phyloP scores from a whole-genome alignment of 768 basidiomycete genomes.

The Fistulinella prunicolor region DNA sequence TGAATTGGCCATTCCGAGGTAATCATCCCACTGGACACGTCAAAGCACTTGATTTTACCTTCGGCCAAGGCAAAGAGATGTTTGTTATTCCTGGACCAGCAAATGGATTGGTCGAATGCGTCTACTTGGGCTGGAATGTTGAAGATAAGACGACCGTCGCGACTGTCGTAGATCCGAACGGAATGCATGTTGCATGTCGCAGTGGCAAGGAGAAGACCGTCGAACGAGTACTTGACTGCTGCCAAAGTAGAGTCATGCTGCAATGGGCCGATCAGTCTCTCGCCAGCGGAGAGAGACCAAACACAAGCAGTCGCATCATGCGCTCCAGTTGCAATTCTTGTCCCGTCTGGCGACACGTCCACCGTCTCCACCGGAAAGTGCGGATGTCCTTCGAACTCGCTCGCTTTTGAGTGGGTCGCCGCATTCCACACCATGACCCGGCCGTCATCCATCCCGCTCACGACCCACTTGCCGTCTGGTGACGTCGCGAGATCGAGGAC shows the following conservation, averaged over 20 bases:
- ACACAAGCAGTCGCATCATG: background rate
- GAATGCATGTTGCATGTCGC: background rate
- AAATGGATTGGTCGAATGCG: background rate
- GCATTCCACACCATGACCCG: too few relatives aligned
- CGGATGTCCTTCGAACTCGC: too few relatives aligned
- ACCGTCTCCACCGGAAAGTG: background rate
- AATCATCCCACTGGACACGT: background rate
- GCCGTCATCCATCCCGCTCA: too few relatives aligned
- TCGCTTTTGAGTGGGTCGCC: too few relatives aligned
- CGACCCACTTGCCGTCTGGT: too few relatives aligned
- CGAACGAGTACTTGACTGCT: slow-evolving; percentile 9
- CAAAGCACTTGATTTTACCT: background rate
- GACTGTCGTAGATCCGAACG: background rate
- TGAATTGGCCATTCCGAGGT: background rate
- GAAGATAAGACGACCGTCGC: background rate
- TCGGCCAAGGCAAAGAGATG: slow-evolving; percentile 1
- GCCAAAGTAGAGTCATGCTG: background rate
- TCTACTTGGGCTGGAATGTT: background rate
- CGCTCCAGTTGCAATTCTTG: background rate
- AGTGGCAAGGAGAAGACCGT: background rate
- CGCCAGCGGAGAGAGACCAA: slow-evolving; percentile 5
- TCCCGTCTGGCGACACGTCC: slow-evolving; percentile 7
- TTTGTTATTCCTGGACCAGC: background rate
- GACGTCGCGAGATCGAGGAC: too few relatives aligned
- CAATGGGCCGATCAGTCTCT: background rate